Base-by-base conservation (phyloP, 108 stramenopile species). In the Bacterosira constricta region DNA sequence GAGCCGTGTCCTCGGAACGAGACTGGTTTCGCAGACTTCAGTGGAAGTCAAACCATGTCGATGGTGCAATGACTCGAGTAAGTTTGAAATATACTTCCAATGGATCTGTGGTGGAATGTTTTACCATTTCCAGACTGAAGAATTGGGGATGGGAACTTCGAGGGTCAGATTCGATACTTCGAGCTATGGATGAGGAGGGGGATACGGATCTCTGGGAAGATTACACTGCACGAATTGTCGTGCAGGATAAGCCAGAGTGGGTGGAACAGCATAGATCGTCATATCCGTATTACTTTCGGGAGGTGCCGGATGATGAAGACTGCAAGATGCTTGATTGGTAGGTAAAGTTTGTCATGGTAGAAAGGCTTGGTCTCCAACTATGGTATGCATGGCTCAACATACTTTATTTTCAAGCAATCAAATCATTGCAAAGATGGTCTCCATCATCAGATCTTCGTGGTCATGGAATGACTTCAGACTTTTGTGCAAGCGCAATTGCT, bases 281-380 rank as follows among this genome's bases (percentile, higher is more conserved):
- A 41, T 26, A 25, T 7, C 46, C 49, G 31, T 52, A 42, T 32
- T 38, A 62, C 13, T 71, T 27, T 50, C 49, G 70, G 27, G 70
- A 71, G 60, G 51, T 71, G 23, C 70, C 70, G 4, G 70, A 71
- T 36, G 70, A 71, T 53, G 69, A 70, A 35, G 69, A 49, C 17
- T 62, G 31, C 29, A 54, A 54, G 13, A 54, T 54, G 53, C 29
- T 54, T n/a, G 2, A 30, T 15, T 54, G 53, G 53, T 54, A 54
- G 53, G 13, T 1, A 9, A 50, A 21, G n/a, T n/a, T n/a, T n/a
- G n/a, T n/a, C n/a, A n/a, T n/a, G n/a, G n/a, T n/a, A n/a, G n/a
- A n/a, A n/a, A n/a, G n/a, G n/a, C n/a, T n/a, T n/a, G n/a, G n/a
- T n/a, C n/a, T n/a, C n/a, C n/a, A n/a, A n/a, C n/a, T n/a, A n/a